Evolutionary conservation across 192 early-diverging fungal genomes (phyloP).

Genomic region (Rhizoclosmatium globosum): DNA sequence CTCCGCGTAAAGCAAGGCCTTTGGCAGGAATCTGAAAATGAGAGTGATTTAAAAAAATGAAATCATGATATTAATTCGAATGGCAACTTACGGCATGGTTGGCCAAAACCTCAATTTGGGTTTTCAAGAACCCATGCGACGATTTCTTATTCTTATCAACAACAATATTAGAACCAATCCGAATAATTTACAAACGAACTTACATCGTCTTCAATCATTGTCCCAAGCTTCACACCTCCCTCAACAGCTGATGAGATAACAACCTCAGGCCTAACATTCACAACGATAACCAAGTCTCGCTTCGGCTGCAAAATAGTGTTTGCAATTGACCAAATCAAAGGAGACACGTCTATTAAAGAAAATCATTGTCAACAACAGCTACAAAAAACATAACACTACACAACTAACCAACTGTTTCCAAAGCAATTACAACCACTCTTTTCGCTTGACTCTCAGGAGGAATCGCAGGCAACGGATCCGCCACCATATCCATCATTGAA

Average conservation of each 20-base stretch:
- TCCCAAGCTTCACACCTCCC: background rate
- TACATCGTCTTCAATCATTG: background rate
- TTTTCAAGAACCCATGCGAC: slow-evolving; percentile 15
- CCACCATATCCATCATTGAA: too few relatives aligned
- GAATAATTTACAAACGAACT: background rate
- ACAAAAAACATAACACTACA: too few relatives aligned
- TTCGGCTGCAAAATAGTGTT: slow-evolving; percentile 17
- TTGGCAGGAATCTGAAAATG: slow-evolving; percentile 13
- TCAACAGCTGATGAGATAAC: background rate
- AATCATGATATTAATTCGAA: background rate
- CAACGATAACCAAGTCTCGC: slow-evolving; percentile 15
- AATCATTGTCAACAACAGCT: too few relatives aligned
- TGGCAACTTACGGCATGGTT: background rate
- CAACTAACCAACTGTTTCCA: background rate
- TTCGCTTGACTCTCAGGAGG: background rate
- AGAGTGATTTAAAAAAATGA: background rate
- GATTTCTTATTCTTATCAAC: background rate
- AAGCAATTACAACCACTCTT: slow-evolving; percentile 23
- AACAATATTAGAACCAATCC: background rate
- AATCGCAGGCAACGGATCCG: too few relatives aligned
- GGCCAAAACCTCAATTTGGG: background rate
- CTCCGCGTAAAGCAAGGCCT: slow-evolving; percentile 19
- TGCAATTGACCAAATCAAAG: background rate
- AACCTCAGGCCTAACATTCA: background rate
- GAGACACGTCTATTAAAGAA: background rate